Percentiles rank a stretch among this genome's conserved stretches.
These are phyloP conservation scores for Quercus variabilis DNA, from an alignment of 306 rosid genomes.

Conservation along the genomic window DNA sequence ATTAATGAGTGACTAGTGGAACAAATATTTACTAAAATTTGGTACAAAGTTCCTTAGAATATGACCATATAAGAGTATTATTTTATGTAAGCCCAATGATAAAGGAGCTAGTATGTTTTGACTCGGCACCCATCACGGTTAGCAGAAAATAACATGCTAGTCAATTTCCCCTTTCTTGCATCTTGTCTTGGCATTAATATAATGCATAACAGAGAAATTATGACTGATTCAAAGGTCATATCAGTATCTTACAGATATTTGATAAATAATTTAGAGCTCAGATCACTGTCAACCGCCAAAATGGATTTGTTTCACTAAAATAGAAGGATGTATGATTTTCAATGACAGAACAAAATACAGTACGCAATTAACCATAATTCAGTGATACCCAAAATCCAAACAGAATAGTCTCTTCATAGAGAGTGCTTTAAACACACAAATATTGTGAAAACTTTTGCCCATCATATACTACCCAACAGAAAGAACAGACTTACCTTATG, in stretches of 20 bases:
- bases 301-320: not conserved
- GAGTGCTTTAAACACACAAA: not conserved
- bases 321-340: not conserved
- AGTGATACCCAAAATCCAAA: not conserved
- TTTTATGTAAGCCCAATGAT: no score
- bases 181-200: not conserved
- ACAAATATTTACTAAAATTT: no score
- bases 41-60: no score
- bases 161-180: not conserved
- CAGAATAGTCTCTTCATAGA: not conserved
- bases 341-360: not conserved
- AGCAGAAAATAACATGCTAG: not conserved
- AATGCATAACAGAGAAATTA: not conserved
- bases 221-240: not conserved
- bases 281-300: not conserved
- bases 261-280: not conserved
- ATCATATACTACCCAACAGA: not conserved
- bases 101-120: not conserved
- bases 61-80: no score
- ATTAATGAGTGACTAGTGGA: no score
- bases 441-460: not conserved
- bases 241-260: not conserved
- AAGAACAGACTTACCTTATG: slow-evolving; percentile 65
- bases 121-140: not conserved
- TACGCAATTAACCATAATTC: not conserved